Evolutionary conservation across 1,284 basidiomycete genomes (phyloP), one percentile per base, ranked within the genome.

Genomic region (Malassezia dermatis): DNA sequence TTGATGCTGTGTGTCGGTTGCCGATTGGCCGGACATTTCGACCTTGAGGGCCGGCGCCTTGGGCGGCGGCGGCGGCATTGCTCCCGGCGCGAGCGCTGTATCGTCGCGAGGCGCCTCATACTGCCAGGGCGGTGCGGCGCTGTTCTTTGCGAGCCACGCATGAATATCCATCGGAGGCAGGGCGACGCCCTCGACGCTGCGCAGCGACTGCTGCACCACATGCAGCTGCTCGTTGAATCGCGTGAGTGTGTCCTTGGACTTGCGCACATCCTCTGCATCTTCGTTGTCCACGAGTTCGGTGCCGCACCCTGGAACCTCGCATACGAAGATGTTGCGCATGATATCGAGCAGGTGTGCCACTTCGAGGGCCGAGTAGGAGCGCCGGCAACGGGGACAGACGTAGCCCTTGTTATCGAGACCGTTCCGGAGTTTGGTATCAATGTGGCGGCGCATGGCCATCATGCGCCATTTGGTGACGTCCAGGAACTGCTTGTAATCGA

Each of bases 401-500:
- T 93, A 98, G 11, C 93, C 94, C 75, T 93, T 88, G 73, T 89
- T 88, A 63, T 93, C 89, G 53, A 94, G 83, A 37, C 66, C 60
- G 51, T 64, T 63, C 17, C 60, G 55, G 13, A 63, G 46, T n/a
- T 58, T 51, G 48, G 45, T 44, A 56, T 98, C 91, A 62, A 98
- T 90, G 53, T 83, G 82, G 58, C 85, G 81, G 61, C 86, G 82
- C 85, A 99, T 94, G 71, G 88, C 86, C n/a, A 89, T 87, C 57
- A 98, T 84, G 32, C 90, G 81, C 88, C 93, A 98, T 76, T 96
- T 95, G 72, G 93, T 87, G 45, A 96, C 89, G 74, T 98, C 90
- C 76, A 89, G 89, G 71, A 95, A 93, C 69, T 86, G 83, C 65
- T 89, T 85, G 76, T 90, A 93, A 78, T 98, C 86, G 71, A 99